Conservation (phyloP, 495 filamentous ascomycete species). For the Neurospora sp. region DNA sequence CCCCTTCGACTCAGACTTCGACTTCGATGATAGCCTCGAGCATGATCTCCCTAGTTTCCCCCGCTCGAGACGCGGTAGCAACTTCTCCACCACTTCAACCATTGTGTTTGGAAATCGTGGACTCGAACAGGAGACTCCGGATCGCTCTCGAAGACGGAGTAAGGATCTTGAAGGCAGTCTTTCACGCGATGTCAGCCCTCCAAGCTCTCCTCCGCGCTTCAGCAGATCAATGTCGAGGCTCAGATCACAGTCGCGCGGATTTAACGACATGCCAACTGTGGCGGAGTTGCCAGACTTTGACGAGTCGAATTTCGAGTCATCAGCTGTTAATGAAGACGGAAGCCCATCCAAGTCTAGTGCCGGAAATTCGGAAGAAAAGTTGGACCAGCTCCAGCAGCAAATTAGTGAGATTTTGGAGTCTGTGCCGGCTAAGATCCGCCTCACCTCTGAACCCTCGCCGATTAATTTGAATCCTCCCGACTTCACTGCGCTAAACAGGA, state of each 20-base stretch:
- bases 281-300: slow-evolving; percentile 22
- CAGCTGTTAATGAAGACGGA: slow-evolving; percentile 16
- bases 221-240: slow-evolving; percentile 17
- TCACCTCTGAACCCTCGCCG: slow-evolving; percentile 44
- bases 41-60: slow-evolving; percentile 11
- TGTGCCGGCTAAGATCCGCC: slow-evolving; percentile 69
- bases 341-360: slow-evolving; percentile 25
- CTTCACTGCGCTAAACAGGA: slow-evolving; percentile 32
- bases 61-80: slow-evolving; percentile 22
- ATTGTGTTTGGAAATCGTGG: slow-evolving; percentile 20
- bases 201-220: slow-evolving; percentile 31
- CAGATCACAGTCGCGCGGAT: slow-evolving; percentile 33
- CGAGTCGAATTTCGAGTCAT: neutral
- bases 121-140: slow-evolving; percentile 21
- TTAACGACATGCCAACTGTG: slow-evolving; percentile 32
- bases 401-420: slow-evolving; percentile 74
- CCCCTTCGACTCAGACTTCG: slow-evolving; percentile 5
- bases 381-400: slow-evolving; percentile 67
- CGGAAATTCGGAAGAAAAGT: slow-evolving; percentile 27
- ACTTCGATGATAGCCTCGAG: slow-evolving; percentile 12
- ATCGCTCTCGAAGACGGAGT: slow-evolving; percentile 23
- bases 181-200: slow-evolving; percentile 28
- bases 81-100: slow-evolving; percentile 30
- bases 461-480: slow-evolving; percentile 40
- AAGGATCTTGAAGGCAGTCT: slow-evolving; percentile 11